These are phyloP conservation scores for Chrysoporthe puriensis DNA, from an alignment of 2,329 filamentous ascomycete genomes.

Conservation along the genomic window DNA sequence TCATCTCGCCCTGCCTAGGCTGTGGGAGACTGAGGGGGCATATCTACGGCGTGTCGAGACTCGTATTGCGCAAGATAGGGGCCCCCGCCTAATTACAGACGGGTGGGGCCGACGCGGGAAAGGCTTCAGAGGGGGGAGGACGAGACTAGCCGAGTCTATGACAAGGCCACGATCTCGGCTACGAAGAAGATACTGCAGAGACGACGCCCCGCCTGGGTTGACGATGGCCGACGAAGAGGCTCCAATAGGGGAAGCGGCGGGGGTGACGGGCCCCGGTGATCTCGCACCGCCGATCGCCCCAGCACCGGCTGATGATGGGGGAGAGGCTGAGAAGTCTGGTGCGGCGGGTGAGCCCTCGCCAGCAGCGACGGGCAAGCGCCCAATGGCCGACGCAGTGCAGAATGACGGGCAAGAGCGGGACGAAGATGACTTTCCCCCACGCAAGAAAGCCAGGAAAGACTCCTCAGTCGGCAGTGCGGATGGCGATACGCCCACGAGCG, in stretches of 20 bases:
- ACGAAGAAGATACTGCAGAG: not conserved
- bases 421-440: conserved; percentile 19
- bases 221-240: conserved; percentile 1
- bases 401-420: conserved; percentile 3
- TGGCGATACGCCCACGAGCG: not conserved
- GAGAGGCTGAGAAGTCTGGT: not conserved
- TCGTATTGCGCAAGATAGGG: conserved; percentile 24
- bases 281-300: not conserved
- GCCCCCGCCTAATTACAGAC: conserved; percentile 16
- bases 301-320: not conserved
- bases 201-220: not conserved
- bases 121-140: not conserved
- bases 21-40: conserved; percentile 3
- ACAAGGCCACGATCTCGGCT: not conserved
- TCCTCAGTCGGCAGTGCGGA: not conserved
- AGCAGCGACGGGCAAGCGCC: conserved; percentile 10
- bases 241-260: not conserved
- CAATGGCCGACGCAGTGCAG: conserved; percentile 14
- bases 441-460: conserved; percentile 23
- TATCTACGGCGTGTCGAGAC: conserved; percentile 10
- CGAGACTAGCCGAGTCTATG: not conserved
- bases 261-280: not conserved
- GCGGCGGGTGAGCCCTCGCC: not conserved
- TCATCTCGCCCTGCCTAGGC: conserved; percentile 16
- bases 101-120: conserved; percentile 10